phyloP scores from a whole-genome alignment of 192 early-diverging fungal species.

The Coemansia sp. region DNA sequence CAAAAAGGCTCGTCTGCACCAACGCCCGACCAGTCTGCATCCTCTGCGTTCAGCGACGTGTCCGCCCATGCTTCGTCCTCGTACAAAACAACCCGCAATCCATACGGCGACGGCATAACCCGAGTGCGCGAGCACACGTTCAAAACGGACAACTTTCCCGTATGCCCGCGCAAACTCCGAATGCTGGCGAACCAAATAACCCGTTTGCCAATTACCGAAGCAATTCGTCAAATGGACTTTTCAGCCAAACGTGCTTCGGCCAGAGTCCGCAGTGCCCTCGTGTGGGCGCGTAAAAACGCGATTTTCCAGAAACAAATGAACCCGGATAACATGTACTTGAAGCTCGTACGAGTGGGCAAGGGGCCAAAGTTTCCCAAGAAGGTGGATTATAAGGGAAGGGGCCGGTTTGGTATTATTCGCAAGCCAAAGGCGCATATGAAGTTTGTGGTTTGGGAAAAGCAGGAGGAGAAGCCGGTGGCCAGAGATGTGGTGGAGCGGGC shows the following conservation, averaged over 20 bases:
- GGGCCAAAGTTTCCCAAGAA: constrained; percentile 67
- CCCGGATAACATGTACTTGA: constrained; percentile 60
- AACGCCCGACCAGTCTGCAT: constrained; percentile 17
- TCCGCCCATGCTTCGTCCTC: neutral
- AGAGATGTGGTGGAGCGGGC: constrained; percentile 31
- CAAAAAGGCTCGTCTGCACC: neutral
- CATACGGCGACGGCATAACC: constrained; percentile 20
- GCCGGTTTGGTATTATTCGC: constrained; percentile 75
- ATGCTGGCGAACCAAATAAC: constrained; percentile 72
- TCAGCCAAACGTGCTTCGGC: constrained; percentile 67
- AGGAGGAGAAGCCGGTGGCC: constrained; percentile 22
- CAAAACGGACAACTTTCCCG: constrained; percentile 66
- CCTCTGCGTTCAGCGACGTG: constrained; percentile 16
- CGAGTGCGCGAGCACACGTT: constrained; percentile 33
- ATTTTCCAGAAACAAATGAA: constrained; percentile 65
- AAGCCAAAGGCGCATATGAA: constrained; percentile 78
- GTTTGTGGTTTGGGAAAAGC: constrained; percentile 72
- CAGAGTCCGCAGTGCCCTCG: constrained; percentile 65
- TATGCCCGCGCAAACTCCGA: constrained; percentile 69
- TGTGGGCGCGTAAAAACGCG: constrained; percentile 70
- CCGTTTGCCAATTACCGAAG: constrained; percentile 64
- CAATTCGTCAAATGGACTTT: constrained; percentile 77
- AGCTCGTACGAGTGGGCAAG: constrained; percentile 86
- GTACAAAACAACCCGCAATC: constrained; percentile 10
- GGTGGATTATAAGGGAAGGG: constrained; percentile 75